Conservation (phyloP, 192 early-diverging fungal species). For the Borealophlyctis nickersoniae region DNA sequence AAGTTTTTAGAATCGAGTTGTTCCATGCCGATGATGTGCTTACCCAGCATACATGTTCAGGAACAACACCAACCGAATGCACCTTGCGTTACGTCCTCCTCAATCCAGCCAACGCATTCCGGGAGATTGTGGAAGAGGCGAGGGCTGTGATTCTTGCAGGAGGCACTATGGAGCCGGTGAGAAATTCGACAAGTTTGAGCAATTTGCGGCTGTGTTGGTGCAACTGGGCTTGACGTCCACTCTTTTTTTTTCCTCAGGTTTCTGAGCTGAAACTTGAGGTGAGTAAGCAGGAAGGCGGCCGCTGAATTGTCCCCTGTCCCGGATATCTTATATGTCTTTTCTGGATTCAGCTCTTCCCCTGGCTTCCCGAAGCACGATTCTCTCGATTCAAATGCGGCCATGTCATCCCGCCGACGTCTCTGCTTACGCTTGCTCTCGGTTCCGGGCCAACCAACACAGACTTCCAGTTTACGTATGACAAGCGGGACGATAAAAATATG, state of each 20-base stretch:
- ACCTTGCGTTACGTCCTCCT: conserved; percentile 80
- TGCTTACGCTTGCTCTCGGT: conserved; percentile 64
- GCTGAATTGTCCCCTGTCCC: too few species aligned
- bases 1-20: conserved; percentile 9
- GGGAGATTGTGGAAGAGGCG: conserved; percentile 72
- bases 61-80: conserved; percentile 17
- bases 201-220: neutral
- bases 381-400: conserved; percentile 78
- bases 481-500: conserved; percentile 42
- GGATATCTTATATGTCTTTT: too few species aligned
- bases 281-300: too few species aligned
- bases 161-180: conserved; percentile 88
- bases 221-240: neutral
- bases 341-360: conserved; percentile 50
- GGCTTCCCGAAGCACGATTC: conserved; percentile 44
- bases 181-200: conserved; percentile 26
- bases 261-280: neutral
- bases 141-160: conserved; percentile 83
- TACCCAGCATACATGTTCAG: too few species aligned
- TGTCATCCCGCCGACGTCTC: conserved; percentile 73
- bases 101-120: conserved; percentile 78
- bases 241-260: neutral
- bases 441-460: conserved; percentile 60
- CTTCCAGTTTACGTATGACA: conserved; percentile 69
- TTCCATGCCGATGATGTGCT: too few species aligned